A percentile compares a stretch with the other conserved stretches of the same genome.
These are phyloP conservation scores for Cyberlindnera saturnus DNA, from an alignment of 805 yeast species.

Conservation along the genomic window DNA sequence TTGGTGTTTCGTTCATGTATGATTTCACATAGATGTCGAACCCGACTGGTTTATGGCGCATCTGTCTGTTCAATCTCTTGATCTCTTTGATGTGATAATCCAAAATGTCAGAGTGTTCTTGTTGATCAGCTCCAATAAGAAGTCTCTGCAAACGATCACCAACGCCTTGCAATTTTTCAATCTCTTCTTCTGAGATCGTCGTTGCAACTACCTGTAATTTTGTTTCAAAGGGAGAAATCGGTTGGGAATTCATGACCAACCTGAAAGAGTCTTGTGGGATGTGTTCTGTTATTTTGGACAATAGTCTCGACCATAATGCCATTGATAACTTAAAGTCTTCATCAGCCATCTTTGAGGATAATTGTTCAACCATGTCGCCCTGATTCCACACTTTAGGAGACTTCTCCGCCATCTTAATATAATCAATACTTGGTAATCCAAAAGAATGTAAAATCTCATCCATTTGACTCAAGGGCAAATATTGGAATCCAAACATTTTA, in stretches of 20 bases:
- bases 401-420: constrained; percentile 2
- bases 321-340: constrained; percentile 60
- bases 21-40: constrained; percentile 33
- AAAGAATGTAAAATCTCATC: constrained; percentile 57
- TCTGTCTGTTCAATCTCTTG: constrained; percentile 14
- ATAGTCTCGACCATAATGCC: constrained; percentile 40
- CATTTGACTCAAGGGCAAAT: constrained; percentile 66
- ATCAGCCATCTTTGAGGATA: constrained; percentile 45
- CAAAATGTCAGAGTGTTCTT: constrained; percentile 8
- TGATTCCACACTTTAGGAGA: constrained; percentile 7
- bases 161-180: constrained; percentile 17
- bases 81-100: constrained; percentile 16
- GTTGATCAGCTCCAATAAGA: constrained; percentile 4
- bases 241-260: constrained; percentile 23
- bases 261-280: constrained; percentile 31
- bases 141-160: constrained; percentile 11
- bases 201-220: constrained; percentile 28
- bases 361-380: constrained; percentile 9
- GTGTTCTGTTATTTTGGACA: constrained; percentile 33
- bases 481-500: constrained; percentile 84
- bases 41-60: constrained; percentile 28
- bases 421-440: constrained; percentile 19
- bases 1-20: constrained; percentile 28
- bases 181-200: constrained; percentile 26
- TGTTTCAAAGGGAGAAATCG: constrained; percentile 17